Evolutionary conservation across 192 early-diverging fungal species (phyloP).

Genomic region (Coemansia sp.): DNA sequence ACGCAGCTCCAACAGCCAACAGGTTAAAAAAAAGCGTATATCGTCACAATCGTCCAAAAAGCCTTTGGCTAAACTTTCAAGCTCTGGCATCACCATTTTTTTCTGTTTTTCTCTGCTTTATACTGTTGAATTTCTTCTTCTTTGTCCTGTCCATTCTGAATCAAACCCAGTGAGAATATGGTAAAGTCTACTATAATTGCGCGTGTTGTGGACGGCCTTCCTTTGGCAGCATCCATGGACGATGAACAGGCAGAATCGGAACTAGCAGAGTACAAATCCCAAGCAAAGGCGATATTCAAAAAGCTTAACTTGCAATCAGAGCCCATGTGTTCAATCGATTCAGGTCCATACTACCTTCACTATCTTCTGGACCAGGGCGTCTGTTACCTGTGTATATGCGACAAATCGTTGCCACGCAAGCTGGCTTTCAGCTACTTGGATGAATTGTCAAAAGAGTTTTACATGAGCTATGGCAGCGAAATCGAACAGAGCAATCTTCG

Average conservation of each 20-base stretch:
- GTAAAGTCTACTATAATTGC: constrained; percentile 94
- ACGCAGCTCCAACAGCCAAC: neutral
- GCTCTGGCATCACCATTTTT: neutral
- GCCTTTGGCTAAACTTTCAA: neutral
- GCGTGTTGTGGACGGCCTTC: constrained; percentile 88
- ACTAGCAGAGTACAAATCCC: constrained; percentile 88
- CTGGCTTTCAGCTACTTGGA: constrained; percentile 95
- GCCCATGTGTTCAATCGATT: constrained; percentile 92
- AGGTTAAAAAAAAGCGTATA: neutral
- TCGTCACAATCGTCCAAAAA: too few relatives aligned
- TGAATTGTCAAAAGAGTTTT: constrained; percentile 93
- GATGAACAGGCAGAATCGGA: constrained; percentile 81
- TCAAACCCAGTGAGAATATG: constrained; percentile 56
- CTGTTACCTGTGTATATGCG: constrained; percentile 93
- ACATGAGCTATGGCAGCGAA: constrained; percentile 89
- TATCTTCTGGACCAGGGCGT: constrained; percentile 94
- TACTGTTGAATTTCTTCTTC: too few relatives aligned
- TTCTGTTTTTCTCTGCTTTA: neutral
- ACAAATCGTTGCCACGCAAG: constrained; percentile 86
- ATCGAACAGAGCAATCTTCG: constrained; percentile 78
- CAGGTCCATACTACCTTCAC: constrained; percentile 85
- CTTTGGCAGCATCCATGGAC: constrained; percentile 94
- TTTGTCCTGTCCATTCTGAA: neutral
- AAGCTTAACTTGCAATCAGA: constrained; percentile 83
- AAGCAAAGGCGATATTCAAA: constrained; percentile 93